Conservation (phyloP, 2,329 filamentous ascomycete species). For the Penicillium sp. region DNA sequence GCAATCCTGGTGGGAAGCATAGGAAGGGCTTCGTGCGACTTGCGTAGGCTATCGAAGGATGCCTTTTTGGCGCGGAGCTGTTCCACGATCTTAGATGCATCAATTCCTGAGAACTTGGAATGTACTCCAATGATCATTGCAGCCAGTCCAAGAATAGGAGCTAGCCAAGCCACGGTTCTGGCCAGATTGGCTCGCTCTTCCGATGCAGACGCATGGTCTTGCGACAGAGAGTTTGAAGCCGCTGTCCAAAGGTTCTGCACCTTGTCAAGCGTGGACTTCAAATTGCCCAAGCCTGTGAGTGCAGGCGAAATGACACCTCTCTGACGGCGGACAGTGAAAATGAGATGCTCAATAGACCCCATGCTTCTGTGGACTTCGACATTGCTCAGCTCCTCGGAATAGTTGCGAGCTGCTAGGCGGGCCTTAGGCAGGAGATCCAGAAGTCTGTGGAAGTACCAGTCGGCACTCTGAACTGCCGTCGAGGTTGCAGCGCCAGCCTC, state of each 20-base stretch:
- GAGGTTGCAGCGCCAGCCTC: constrained; percentile 20
- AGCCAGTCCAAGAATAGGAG: constrained; percentile 63
- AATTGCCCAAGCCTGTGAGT: constrained; percentile 26
- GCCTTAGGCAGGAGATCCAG: constrained; percentile 69
- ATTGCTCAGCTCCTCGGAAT: constrained; percentile 79
- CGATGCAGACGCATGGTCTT: constrained; percentile 11
- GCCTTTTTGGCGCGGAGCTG: constrained; percentile 52
- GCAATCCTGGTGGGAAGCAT: constrained; percentile 52
- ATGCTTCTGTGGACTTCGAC: constrained; percentile 76
- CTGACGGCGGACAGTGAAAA: constrained; percentile 52
- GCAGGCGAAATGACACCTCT: constrained; percentile 34
- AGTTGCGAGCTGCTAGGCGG: constrained; percentile 65
- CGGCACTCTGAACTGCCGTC: constrained; percentile 44
- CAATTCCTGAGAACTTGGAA: constrained; percentile 57
- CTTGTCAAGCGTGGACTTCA: constrained; percentile 30
- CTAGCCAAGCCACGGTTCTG: constrained; percentile 57
- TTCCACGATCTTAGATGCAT: constrained; percentile 46
- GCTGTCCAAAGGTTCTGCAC: constrained; percentile 34
- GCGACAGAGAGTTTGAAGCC: constrained; percentile 23
- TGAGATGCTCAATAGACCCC: constrained; percentile 81
- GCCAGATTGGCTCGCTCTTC: constrained; percentile 23
- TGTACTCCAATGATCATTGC: constrained; percentile 64
- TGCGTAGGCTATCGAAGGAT: constrained; percentile 46
- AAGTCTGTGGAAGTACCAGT: constrained; percentile 76
- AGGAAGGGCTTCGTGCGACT: constrained; percentile 43